Percentiles rank a stretch among this genome's conserved stretches.
These are phyloP conservation scores for Zalerion maritima DNA, from an alignment of 495 filamentous ascomycete genomes.

Conservation along the genomic window DNA sequence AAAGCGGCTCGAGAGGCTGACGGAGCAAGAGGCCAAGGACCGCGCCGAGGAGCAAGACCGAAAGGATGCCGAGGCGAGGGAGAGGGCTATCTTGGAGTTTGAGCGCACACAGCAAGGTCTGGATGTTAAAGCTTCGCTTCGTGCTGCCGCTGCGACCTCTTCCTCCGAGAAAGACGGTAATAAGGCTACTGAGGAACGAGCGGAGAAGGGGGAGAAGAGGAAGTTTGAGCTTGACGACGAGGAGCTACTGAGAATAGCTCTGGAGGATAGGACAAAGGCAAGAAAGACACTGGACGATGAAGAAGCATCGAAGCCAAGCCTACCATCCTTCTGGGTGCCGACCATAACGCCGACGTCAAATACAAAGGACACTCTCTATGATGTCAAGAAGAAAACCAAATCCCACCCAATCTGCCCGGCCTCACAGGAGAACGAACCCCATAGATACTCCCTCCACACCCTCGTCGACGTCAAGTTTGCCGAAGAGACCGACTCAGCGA, in stretches of 20 bases:
- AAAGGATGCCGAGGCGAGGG: conserved; percentile 43
- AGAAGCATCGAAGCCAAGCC: conserved; percentile 49
- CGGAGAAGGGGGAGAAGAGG: conserved; percentile 39
- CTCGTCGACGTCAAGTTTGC: conserved; percentile 70
- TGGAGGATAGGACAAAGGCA: conserved; percentile 54
- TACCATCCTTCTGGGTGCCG: conserved; percentile 92
- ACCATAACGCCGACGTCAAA: conserved; percentile 57
- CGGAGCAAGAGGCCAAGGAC: conserved; percentile 42
- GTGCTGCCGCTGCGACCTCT: no score
- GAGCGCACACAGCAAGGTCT: conserved; percentile 57
- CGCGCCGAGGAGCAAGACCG: conserved; percentile 36
- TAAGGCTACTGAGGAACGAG: conserved; percentile 29
- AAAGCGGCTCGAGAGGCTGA: conserved; percentile 57
- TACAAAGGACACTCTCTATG: conserved; percentile 31
- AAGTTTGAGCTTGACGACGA: conserved; percentile 77
- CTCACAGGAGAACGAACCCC: conserved; percentile 50
- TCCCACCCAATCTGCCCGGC: conserved; percentile 67
- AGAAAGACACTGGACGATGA: conserved; percentile 56
- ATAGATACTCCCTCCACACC: conserved; percentile 69
- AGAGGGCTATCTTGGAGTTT: conserved; percentile 45
- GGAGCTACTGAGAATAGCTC: conserved; percentile 56
- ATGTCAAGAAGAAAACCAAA: conserved; percentile 51
- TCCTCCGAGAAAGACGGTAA: no score
- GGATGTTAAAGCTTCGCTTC: conserved; percentile 36
- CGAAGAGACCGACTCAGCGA: conserved; percentile 48